Evolutionary conservation across 2,329 filamentous ascomycete genomes (phyloP).

Genomic region (Fusarium graminum): DNA sequence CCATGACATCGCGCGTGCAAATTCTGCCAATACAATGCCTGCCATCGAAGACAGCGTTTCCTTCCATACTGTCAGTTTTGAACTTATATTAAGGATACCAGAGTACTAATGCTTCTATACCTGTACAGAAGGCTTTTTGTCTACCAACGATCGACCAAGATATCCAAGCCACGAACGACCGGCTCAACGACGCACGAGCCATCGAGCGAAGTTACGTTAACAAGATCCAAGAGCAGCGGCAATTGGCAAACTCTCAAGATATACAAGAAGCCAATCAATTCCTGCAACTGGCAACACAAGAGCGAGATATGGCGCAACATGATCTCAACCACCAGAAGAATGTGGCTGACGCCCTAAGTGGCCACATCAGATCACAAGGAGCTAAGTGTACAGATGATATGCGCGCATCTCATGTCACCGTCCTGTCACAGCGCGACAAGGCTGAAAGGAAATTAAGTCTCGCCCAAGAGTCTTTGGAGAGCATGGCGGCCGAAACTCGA

Average conservation of each 20-base stretch:
- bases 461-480: neutral
- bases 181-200: neutral
- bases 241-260: neutral
- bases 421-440: too few species aligned
- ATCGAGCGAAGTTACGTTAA: neutral
- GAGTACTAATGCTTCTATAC: neutral
- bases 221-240: neutral
- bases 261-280: neutral
- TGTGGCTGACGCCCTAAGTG: neutral
- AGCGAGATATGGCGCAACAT: neutral
- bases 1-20: too few species aligned
- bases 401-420: neutral
- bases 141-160: neutral
- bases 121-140: neutral
- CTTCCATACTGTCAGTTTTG: neutral
- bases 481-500: neutral
- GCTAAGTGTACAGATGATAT: neutral
- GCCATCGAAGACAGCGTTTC: too few species aligned
- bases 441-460: neutral
- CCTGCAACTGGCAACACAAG: neutral
- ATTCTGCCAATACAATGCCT: too few species aligned
- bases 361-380: neutral
- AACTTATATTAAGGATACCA: neutral
- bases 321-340: neutral
- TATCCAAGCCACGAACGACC: neutral